These are phyloP conservation scores for Hericium alpestre DNA, from an alignment of 768 basidiomycete genomes.

Conservation along the genomic window DNA sequence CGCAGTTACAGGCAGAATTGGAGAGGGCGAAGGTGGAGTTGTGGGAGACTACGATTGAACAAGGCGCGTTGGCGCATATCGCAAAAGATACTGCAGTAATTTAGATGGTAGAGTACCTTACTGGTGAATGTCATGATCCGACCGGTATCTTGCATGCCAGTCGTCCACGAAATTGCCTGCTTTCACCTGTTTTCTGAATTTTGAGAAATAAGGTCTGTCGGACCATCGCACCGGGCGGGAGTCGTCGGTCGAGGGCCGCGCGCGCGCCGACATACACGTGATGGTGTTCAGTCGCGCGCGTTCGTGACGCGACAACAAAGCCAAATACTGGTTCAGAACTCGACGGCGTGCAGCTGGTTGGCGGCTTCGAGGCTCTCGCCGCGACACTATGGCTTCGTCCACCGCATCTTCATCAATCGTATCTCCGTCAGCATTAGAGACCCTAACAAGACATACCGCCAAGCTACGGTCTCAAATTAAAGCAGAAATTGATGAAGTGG, in stretches of 20 bases:
- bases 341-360: too few relatives aligned
- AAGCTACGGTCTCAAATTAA: conserved; percentile 19
- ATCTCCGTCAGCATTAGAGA: conserved; percentile 1
- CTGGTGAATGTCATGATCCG: too few relatives aligned
- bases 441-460: conserved; percentile 3
- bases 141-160: too few relatives aligned
- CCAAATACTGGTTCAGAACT: conserved; percentile 7
- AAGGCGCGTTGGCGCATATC: conserved; percentile 48
- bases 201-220: too few relatives aligned
- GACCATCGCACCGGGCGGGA: too few relatives aligned
- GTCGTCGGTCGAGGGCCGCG: too few relatives aligned
- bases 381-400: conserved; percentile 5
- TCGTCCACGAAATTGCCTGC: too few relatives aligned
- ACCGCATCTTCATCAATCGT: background rate
- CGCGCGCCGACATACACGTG: background rate
- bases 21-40: conserved; percentile 52
- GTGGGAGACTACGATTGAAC: conserved; percentile 67
- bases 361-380: background rate
- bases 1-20: conserved; percentile 42
- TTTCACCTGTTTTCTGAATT: too few relatives aligned
- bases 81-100: conserved; percentile 20
- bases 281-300: background rate
- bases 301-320: conserved; percentile 8
- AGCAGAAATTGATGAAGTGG: conserved; percentile 43
- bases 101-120: background rate